A percentile compares a stretch with the other conserved stretches of the same genome.
phyloP scores from a whole-genome alignment of 768 basidiomycete species.

The Mycena polygramma region DNA sequence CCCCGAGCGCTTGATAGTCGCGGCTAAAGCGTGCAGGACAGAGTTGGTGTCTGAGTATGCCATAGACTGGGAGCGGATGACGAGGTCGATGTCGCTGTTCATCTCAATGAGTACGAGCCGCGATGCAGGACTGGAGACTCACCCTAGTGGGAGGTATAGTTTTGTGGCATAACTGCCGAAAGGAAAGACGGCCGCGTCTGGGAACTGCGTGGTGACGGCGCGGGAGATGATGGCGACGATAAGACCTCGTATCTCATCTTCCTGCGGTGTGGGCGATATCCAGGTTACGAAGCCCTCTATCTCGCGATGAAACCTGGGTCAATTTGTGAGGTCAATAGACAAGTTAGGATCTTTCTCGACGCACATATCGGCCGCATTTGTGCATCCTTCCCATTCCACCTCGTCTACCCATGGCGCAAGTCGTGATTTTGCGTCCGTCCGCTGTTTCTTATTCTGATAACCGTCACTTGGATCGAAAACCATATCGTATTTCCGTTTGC shows the following conservation, averaged over 20 bases:
- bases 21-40: constrained; percentile 83
- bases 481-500: constrained; percentile 64
- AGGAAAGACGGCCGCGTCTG: constrained; percentile 84
- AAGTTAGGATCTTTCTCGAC: constrained; percentile 44
- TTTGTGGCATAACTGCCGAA: constrained; percentile 97
- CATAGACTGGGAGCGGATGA: constrained; percentile 85
- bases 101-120: constrained; percentile 14
- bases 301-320: constrained; percentile 83
- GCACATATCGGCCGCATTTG: constrained; percentile 88
- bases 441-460: constrained; percentile 66
- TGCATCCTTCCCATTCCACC: constrained; percentile 80
- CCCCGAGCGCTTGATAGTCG: constrained; percentile 76
- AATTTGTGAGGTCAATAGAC: constrained; percentile 21
- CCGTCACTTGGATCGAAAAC: constrained; percentile 61
- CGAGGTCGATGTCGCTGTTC: constrained; percentile 93
- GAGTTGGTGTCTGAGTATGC: constrained; percentile 75
- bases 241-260: constrained; percentile 87
- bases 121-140: constrained; percentile 44
- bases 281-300: constrained; percentile 87
- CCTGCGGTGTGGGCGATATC: constrained; percentile 87
- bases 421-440: constrained; percentile 63
- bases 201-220: constrained; percentile 74
- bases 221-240: constrained; percentile 78
- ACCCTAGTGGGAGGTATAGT: constrained; percentile 94
- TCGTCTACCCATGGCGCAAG: constrained; percentile 79